Base-by-base conservation (phyloP, 805 yeast genomes). In the Metschnikowia kofuensis region DNA sequence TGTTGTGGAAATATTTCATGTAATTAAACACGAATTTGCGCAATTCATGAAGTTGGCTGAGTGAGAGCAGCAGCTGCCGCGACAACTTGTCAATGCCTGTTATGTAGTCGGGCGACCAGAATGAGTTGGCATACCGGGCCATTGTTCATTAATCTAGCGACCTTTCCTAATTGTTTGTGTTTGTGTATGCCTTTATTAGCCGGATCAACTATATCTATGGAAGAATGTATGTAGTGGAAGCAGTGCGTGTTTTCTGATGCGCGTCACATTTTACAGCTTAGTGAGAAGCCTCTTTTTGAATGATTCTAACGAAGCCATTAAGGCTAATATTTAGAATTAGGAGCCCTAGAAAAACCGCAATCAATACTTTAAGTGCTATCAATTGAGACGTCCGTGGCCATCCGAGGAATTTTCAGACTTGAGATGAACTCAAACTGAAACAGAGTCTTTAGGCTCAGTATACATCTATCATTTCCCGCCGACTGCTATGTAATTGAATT, bases 91-190 rank as follows among this genome's bases (percentile, higher is more conserved):
- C 68, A 15, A 73, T 65, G 6, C 76, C 74, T 4, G 72, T 53
- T 32, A 57, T 59, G 44, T 68, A 70, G 59, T 74, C 78, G 1
- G 76, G 54, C 3, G 76, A 66, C 76, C 77, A 74, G 59, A 68
- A 74, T 36, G 59, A 30, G 52, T 73, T 72, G 44, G 74, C 64
- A 52, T 68, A 71, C 40, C 15, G 37, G 35, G 55, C 27, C 51
- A 48, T 46, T 14, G 9, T 42, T 13, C n/a, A 21, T 35, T 4
- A 13, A 15, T 26, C 3, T 30, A 31, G 15, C 14, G 21, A 30
- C 4, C n/a, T 43, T 35, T 31, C 13, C 10, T 32, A n/a, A 29
- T 35, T 37, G 36, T 15, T 15, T 36, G 1, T 36, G 16, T 16
- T n/a, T 12, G 27, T 42, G 13, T 31, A 11, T 31, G 13, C 2